Conservation (phyloP, 2,329 filamentous ascomycete species). For the Curvularia eragrostidis region DNA sequence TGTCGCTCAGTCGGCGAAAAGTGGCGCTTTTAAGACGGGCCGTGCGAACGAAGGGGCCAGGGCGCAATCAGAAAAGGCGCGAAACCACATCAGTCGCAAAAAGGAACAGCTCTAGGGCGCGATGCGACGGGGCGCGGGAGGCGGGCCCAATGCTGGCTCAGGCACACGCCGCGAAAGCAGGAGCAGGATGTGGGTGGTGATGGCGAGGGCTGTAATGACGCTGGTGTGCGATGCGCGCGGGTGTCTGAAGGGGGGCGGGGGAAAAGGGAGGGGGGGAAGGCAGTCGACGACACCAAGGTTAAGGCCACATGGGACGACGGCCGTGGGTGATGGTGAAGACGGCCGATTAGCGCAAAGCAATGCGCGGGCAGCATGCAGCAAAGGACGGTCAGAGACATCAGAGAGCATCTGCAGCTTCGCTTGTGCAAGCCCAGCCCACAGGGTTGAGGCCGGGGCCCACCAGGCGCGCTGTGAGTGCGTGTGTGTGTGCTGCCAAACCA, state of each 20-base stretch:
- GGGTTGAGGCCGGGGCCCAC: conserved; percentile 25
- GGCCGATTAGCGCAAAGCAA: conserved; percentile 26
- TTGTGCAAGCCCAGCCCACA: conserved; percentile 39
- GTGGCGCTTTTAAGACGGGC: conserved; percentile 39
- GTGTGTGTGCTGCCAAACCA: conserved; percentile 3
- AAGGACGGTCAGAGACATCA: conserved; percentile 7
- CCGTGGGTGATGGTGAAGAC: conserved; percentile 14
- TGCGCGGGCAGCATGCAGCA: conserved; percentile 27
- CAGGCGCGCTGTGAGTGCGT: conserved; percentile 20
- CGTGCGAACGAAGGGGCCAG: conserved; percentile 40
- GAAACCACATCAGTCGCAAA: conserved; percentile 26
- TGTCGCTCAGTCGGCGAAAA: conserved; percentile 35
- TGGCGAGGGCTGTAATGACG: not conserved
- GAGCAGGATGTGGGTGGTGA: not conserved
- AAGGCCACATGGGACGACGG: conserved; percentile 1
- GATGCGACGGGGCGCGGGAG: conserved; percentile 17
- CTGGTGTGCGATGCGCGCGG: not conserved
- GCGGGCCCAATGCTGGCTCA: conserved; percentile 15
- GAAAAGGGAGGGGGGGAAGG: not conserved
- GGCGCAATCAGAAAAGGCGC: conserved; percentile 30
- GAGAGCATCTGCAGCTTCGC: conserved; percentile 30
- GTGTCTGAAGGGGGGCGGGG: not conserved
- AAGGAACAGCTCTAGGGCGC: conserved; percentile 16
- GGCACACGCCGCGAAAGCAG: conserved; percentile 7
- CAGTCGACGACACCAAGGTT: not conserved